Evolutionary conservation across 2,329 filamentous ascomycete genomes (phyloP).

Genomic region (Pseudogymnoascus sp.): DNA sequence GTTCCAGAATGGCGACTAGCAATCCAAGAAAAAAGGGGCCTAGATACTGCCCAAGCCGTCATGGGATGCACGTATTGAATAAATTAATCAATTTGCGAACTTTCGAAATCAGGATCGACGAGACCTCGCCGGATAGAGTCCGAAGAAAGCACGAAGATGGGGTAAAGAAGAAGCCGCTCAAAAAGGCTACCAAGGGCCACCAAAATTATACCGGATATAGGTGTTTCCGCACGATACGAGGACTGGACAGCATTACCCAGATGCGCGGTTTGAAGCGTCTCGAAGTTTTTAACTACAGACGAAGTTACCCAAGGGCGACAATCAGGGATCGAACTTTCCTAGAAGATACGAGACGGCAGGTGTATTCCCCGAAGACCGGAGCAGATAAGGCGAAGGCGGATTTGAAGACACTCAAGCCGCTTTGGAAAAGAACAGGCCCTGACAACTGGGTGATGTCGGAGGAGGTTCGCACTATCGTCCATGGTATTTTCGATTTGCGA

Average conservation of each 20-base stretch:
- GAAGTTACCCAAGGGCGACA: background rate
- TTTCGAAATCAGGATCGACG: background rate
- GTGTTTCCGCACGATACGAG: background rate
- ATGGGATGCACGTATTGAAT: background rate
- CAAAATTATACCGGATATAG: background rate
- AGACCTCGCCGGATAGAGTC: background rate
- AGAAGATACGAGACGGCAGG: background rate
- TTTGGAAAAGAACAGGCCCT: background rate
- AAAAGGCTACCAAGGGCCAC: background rate
- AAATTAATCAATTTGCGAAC: background rate
- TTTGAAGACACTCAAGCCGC: background rate
- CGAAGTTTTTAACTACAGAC: background rate
- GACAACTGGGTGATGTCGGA: background rate
- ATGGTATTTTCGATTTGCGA: background rate
- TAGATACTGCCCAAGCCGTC: accelerated
- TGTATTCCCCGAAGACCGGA: background rate
- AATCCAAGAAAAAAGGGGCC: background rate
- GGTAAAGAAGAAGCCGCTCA: background rate
- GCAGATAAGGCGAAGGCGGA: background rate
- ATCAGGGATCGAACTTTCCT: background rate
- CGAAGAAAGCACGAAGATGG: background rate
- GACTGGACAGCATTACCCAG: background rate
- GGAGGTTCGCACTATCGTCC: background rate
- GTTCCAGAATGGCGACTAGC: background rate
- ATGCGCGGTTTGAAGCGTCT: background rate